A percentile compares a stretch with the other conserved stretches of the same genome.
These are phyloP conservation scores for Lentinula detonsa DNA, from an alignment of 768 basidiomycete genomes.

Conservation along the genomic window DNA sequence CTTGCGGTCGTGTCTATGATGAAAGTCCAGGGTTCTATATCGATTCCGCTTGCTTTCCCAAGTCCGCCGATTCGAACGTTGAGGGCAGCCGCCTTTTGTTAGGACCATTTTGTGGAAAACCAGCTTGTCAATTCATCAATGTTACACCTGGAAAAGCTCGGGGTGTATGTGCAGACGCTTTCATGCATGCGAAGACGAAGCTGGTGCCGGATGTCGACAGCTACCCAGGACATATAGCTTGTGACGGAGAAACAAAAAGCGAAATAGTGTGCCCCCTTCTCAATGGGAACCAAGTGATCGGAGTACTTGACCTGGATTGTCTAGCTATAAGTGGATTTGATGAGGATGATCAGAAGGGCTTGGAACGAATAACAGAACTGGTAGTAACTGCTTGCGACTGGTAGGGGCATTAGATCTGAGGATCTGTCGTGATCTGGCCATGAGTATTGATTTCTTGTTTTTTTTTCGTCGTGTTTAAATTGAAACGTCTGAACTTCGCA, in stretches of 20 bases:
- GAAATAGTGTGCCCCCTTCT: slow-evolving; percentile 86
- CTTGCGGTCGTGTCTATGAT: neutral
- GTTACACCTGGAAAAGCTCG: slow-evolving; percentile 43
- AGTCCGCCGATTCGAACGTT: slow-evolving; percentile 20
- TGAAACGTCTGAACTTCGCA: neutral
- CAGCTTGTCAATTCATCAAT: slow-evolving; percentile 83
- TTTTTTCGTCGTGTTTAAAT: neutral
- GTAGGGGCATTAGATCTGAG: slow-evolving; percentile 25
- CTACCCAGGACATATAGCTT: slow-evolving; percentile 93
- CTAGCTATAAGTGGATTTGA: slow-evolving; percentile 66
- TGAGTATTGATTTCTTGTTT: neutral
- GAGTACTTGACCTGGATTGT: slow-evolving; percentile 86
- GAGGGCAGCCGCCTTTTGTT: slow-evolving; percentile 42
- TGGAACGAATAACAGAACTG: slow-evolving; percentile 66
- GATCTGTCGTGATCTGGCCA: neutral
- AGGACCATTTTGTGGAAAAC: slow-evolving; percentile 87
- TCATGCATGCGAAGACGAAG: slow-evolving; percentile 45
- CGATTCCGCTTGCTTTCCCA: slow-evolving; percentile 55
- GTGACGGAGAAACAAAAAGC: slow-evolving; percentile 85
- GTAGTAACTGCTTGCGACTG: slow-evolving; percentile 63
- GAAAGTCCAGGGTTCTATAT: slow-evolving; percentile 76
- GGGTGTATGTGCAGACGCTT: slow-evolving; percentile 89
- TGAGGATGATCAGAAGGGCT: slow-evolving; percentile 68
- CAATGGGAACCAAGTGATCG: slow-evolving; percentile 30
- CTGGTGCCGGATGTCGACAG: slow-evolving; percentile 73